Percentiles rank a stretch among this genome's conserved stretches.
phyloP scores from a whole-genome alignment of 371 early-diverging fungal genomes.

The Phascolomyces articulosus region DNA sequence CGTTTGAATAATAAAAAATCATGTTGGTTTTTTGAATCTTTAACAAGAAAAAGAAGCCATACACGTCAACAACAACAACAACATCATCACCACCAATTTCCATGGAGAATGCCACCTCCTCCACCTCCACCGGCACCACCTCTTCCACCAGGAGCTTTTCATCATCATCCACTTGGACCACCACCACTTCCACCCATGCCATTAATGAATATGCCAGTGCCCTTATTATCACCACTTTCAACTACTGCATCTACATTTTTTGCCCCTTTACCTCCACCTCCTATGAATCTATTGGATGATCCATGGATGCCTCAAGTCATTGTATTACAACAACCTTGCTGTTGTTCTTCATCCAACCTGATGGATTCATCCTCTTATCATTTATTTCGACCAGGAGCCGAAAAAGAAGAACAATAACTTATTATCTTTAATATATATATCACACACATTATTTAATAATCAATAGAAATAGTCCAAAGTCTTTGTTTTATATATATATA shows the following conservation, averaged over 20 bases:
- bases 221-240: background rate
- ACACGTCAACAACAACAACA: background rate
- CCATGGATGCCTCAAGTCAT: background rate
- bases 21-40: background rate
- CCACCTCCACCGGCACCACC: background rate
- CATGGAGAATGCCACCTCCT: background rate
- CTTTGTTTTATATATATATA: too few relatives aligned
- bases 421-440: too few relatives aligned
- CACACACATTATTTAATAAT: background rate
- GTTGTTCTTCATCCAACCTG: background rate
- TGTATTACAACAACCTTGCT: background rate
- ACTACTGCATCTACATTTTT: background rate
- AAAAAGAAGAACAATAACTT: background rate
- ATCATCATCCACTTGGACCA: background rate
- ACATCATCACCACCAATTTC: background rate
- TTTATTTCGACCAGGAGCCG: background rate
- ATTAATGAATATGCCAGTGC: background rate
- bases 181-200: background rate
- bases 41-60: background rate
- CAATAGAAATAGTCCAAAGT: too few relatives aligned
- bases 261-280: background rate
- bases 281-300: background rate
- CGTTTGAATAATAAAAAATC: background rate
- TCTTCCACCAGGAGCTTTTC: background rate
- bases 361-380: background rate